Base-by-base conservation (phyloP, 805 yeast species). In the Pichia rugopelliculosa region DNA sequence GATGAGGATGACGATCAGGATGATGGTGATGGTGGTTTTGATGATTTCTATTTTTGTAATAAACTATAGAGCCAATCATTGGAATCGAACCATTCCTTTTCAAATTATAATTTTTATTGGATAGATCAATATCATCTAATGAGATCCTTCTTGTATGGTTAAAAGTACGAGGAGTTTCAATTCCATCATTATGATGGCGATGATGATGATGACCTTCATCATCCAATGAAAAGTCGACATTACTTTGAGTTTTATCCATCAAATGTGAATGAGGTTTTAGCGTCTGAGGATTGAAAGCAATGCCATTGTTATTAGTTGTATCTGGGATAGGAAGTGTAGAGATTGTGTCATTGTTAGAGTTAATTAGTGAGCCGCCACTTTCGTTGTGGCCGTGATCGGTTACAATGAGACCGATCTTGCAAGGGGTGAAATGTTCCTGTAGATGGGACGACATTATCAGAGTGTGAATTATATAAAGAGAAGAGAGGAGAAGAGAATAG, bases 31-130 rank as follows among this genome's bases (percentile, higher is more conserved):
- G 20, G 46, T 44, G 18, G 46, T 22, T 37, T 23, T 27, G 39
- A 39, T 6, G 53, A 41, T 18, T 49, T 49, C 55, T 54, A 21
- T 47, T 46, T 45, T 49, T 56, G 41, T 50, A 59, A 42, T 56
- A 62, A 1, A 62, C 57, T 21, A 62, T 39, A 9, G 66, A 62
- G 4, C 65, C 65, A 27, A 60, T 52, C 56, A 62, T 39, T 20
- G 66, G 66, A 11, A 56, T 44, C 0, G 64, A 45, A 3, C 65
- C 66, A 24, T 24, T 47, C 8, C 22, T 41, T 33, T 44, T 41
- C 13, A 27, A 18, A 3, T 24, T 34, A 7, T 30, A 24, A 17
- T 20, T 4, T 24, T 4, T 6, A n/a, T 13, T 4, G 20, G 13
- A 10, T 4, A 39, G 10, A 20, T 44, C 47, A 6, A 47, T 13